Evolutionary conservation across 148 eudicot species (phyloP), one percentile per base, ranked within the genome.

Genomic region (Diospyros lotus): DNA sequence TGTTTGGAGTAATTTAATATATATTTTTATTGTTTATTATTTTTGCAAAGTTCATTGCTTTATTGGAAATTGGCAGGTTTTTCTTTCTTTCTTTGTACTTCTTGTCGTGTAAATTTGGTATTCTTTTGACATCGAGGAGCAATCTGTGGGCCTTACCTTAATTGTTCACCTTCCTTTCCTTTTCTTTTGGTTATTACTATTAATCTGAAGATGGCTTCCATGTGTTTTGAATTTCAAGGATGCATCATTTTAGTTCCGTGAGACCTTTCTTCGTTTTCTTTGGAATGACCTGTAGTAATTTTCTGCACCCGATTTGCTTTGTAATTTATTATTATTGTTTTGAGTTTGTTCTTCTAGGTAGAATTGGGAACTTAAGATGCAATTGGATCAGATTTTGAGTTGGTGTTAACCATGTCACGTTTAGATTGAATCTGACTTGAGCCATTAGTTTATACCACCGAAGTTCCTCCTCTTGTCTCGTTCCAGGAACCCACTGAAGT

Each of bases 71-170:
- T 38, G 68, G 80, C 12, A 8, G 4, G 52, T 48, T 4, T 48
- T 4, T 4, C 4, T 48, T 48, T 48, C 52, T 8, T 6, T 55
- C 28, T 15, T 41, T 6, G 38, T 64, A 48, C 46, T 43, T 9
- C 56, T 7, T 18, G 4, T 18, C 15, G 1, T 72, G 64, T 77
- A 77, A 73, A 56, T 42, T 11, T 72, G 42, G 64, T 45, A 62
- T 76, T 58, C 46, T 43, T 69, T 70, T 42, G 70, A 51, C 18
- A 40, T 46, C n/a, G 66, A 17, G 63, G 45, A 44, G 10, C 52
- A 56, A 54, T 71, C 66, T 72, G 17, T 4, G 75, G 80, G 58
- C 64, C 46, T 72, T 65, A 58, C 58, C 65, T 64, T 53, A 55
- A 56, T 72, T 48, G 52, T 48, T 64, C 43, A 40, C 65, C 53